Conservation (phyloP, 1,284 basidiomycete species). For the Termitomyces sp. region DNA sequence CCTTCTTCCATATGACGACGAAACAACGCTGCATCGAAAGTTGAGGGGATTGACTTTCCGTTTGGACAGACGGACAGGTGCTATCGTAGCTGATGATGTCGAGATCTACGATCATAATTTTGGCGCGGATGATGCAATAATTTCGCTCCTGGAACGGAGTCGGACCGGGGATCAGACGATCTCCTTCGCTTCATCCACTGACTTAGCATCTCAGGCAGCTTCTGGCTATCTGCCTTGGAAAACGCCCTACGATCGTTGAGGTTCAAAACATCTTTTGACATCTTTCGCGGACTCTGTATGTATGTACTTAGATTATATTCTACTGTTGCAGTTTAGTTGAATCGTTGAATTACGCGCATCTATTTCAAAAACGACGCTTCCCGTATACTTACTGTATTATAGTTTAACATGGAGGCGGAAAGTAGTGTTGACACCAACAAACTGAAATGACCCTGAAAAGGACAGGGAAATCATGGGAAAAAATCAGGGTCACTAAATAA, state of each 20-base stretch:
- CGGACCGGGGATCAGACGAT: conserved; percentile 11
- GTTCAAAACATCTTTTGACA: not conserved
- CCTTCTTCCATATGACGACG: conserved; percentile 54
- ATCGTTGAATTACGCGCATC: not conserved
- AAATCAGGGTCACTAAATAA: no score
- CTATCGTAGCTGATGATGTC: conserved; percentile 50
- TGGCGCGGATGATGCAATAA: conserved; percentile 34
- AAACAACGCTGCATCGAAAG: conserved; percentile 37
- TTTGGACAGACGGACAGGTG: conserved; percentile 55
- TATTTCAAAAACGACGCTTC: not conserved
- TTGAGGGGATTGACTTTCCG: conserved; percentile 50
- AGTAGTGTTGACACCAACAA: not conserved
- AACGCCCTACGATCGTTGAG: conserved; percentile 11
- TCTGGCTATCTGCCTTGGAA: conserved; percentile 23
- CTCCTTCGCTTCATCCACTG: conserved; percentile 17
- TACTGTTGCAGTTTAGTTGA: not conserved
- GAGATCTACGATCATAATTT: conserved; percentile 12
- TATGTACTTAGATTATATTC: not conserved
- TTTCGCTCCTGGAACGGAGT: conserved; percentile 30
- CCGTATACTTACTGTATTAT: no score
- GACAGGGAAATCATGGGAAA: not conserved
- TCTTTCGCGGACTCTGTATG: not conserved
- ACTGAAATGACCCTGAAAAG: not conserved
- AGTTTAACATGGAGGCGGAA: no score
- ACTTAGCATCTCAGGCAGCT: conserved; percentile 23